Percentiles rank a stretch among this genome's conserved stretches.
Conservation (phyloP, 495 filamentous ascomycete species). For the Collariella sp. region DNA sequence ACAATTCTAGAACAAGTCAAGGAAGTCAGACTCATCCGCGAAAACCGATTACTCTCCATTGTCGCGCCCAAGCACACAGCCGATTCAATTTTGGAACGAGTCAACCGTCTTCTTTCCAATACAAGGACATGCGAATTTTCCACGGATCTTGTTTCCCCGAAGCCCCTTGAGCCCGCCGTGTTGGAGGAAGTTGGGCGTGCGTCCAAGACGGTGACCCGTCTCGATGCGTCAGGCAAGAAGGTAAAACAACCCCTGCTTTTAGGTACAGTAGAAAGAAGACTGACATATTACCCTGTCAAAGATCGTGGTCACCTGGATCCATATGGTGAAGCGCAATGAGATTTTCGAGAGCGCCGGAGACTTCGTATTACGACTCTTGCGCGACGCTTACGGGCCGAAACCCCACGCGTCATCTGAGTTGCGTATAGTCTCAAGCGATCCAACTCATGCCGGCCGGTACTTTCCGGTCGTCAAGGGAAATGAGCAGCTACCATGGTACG, state of each 20-base stretch:
- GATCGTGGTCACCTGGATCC: constrained; percentile 34
- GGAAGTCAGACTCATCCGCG: constrained; percentile 26
- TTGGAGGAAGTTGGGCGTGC: constrained; percentile 36
- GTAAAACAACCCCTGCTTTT: constrained; percentile 18
- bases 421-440: background rate
- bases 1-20: constrained; percentile 25
- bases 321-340: constrained; percentile 14
- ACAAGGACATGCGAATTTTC: constrained; percentile 16
- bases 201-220: constrained; percentile 34
- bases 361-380: constrained; percentile 35
- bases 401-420: constrained; percentile 16
- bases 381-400: constrained; percentile 28
- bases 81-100: constrained; percentile 31
- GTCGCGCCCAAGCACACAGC: constrained; percentile 27
- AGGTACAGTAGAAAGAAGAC: background rate
- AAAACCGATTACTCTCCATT: constrained; percentile 24
- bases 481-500: constrained; percentile 36
- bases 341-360: constrained; percentile 28
- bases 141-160: constrained; percentile 13
- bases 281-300: constrained; percentile 1
- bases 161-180: constrained; percentile 15
- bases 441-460: constrained; percentile 15
- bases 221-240: constrained; percentile 12
- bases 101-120: constrained; percentile 23
- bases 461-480: constrained; percentile 17